Evolutionary conservation across 176 grass and related monocot species (phyloP).

Genomic region (Typha latifolia): DNA sequence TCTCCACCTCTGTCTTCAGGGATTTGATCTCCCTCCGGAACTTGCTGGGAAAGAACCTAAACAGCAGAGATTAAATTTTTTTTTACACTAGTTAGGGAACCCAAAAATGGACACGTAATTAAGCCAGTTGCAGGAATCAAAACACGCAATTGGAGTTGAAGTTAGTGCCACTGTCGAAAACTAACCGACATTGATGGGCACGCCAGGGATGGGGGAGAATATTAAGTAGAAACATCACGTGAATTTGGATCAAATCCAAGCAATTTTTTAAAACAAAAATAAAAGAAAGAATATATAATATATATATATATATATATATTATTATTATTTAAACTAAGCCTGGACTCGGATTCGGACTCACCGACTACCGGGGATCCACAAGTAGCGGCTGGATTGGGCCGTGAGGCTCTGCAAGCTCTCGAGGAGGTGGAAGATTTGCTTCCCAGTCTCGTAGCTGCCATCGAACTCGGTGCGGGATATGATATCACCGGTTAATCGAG

Average conservation of each 20-base stretch:
- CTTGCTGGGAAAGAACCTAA: slow-evolving; percentile 81
- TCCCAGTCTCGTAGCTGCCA: slow-evolving; percentile 72
- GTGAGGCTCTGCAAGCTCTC: slow-evolving; percentile 61
- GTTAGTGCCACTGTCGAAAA: slow-evolving; percentile 24
- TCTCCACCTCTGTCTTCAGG: slow-evolving; percentile 60
- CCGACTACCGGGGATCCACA: slow-evolving; percentile 85
- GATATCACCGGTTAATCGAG: slow-evolving; percentile 73
- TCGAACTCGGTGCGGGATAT: slow-evolving; percentile 85
- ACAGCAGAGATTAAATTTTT: background rate
- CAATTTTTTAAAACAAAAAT: background rate
- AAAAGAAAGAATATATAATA: too few relatives aligned
- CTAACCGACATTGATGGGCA: slow-evolving; percentile 27
- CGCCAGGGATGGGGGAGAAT: slow-evolving; percentile 9
- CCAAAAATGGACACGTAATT: background rate
- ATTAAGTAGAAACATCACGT: slow-evolving; percentile 15
- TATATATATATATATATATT: background rate
- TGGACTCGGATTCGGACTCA: slow-evolving; percentile 17
- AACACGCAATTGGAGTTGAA: background rate
- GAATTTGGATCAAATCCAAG: background rate
- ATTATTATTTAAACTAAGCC: too few relatives aligned
- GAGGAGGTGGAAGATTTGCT: slow-evolving; percentile 58
- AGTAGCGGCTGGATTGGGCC: slow-evolving; percentile 55
- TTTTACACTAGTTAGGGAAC: background rate
- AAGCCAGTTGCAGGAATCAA: slow-evolving; percentile 17
- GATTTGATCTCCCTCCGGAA: slow-evolving; percentile 64